phyloP scores from a whole-genome alignment of 108 stramenopile species.

The Aureococcus anophagefferens region DNA sequence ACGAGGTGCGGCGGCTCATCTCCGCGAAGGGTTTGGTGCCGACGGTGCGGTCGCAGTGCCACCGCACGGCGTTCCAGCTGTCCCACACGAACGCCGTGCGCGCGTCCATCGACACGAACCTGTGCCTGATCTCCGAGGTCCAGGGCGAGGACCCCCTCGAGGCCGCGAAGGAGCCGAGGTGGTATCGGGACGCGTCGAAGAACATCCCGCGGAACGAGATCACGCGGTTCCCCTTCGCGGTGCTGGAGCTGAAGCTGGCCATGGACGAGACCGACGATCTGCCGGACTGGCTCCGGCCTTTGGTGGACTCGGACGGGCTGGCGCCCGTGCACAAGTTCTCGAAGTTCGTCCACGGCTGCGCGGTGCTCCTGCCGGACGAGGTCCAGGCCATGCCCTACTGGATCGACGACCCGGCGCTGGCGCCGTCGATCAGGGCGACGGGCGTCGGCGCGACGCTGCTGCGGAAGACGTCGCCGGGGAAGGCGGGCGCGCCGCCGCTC shows the following conservation, averaged over 20 bases:
- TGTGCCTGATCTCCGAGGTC: slow-evolving; percentile 85
- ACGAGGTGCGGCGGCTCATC: slow-evolving; percentile 61
- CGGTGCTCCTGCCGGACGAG: slow-evolving; percentile 81
- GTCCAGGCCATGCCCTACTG: slow-evolving; percentile 86
- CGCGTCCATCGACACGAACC: slow-evolving; percentile 85
- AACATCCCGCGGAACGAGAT: slow-evolving; percentile 68
- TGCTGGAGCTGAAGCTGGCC: slow-evolving; percentile 89
- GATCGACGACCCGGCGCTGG: slow-evolving; percentile 81
- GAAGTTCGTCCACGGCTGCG: slow-evolving; percentile 82
- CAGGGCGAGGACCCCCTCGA: slow-evolving; percentile 68
- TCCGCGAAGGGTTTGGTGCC: slow-evolving; percentile 83
- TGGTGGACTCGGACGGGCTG: slow-evolving; percentile 73
- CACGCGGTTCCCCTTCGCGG: slow-evolving; percentile 88
- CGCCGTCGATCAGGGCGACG: slow-evolving; percentile 67
- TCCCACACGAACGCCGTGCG: slow-evolving; percentile 91
- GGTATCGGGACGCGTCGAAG: slow-evolving; percentile 78
- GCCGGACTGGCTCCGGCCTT: slow-evolving; percentile 81
- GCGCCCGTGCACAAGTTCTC: slow-evolving; percentile 86
- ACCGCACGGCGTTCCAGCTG: slow-evolving; percentile 94
- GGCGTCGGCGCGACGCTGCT: background rate
- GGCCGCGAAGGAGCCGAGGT: slow-evolving; percentile 58
- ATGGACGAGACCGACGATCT: slow-evolving; percentile 67
- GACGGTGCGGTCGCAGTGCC: slow-evolving; percentile 88
- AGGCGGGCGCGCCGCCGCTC: no score
- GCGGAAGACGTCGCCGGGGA: background rate